Evolutionary conservation across 208 protist species (phyloP).

Genomic region (Zelonia costaricensis): DNA sequence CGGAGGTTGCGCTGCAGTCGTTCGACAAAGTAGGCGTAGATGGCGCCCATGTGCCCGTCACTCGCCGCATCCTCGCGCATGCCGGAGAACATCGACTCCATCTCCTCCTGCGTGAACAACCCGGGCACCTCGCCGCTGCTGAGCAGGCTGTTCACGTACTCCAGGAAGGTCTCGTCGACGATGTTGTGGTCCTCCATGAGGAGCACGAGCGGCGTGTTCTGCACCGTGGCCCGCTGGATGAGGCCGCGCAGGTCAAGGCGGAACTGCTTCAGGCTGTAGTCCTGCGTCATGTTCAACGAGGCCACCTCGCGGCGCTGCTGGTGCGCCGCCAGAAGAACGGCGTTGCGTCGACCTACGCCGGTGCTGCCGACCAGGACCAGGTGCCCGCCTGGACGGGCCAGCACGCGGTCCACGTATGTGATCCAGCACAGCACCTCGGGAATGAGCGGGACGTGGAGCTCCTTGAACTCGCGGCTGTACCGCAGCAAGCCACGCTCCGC

Average conservation of each 20-base stretch:
- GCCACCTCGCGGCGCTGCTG: conserved; percentile 88
- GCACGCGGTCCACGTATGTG: conserved; percentile 90
- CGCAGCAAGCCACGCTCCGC: conserved; percentile 88
- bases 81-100: conserved; percentile 92
- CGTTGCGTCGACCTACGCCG: conserved; percentile 88
- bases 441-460: conserved; percentile 92
- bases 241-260: conserved; percentile 78
- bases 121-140: conserved; percentile 94
- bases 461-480: conserved; percentile 95
- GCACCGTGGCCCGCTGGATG: conserved; percentile 76
- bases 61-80: conserved; percentile 89
- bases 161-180: conserved; percentile 95
- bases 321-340: conserved; percentile 82
- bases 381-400: conserved; percentile 84
- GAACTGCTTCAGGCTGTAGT: conserved; percentile 92
- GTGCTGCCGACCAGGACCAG: conserved; percentile 93
- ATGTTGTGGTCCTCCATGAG: conserved; percentile 98
- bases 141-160: conserved; percentile 95
- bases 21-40: conserved; percentile 84
- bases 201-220: conserved; percentile 93
- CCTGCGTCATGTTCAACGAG: conserved; percentile 88
- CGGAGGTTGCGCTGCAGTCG: conserved; percentile 93
- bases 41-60: conserved; percentile 83
- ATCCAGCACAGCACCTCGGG: conserved; percentile 91
- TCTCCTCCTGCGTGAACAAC: conserved; percentile 96